Percentiles rank a stretch among this genome's conserved stretches.
These are phyloP conservation scores for Kurtzmaniella quercitrusa DNA, from an alignment of 1,139 yeast species.

Conservation along the genomic window DNA sequence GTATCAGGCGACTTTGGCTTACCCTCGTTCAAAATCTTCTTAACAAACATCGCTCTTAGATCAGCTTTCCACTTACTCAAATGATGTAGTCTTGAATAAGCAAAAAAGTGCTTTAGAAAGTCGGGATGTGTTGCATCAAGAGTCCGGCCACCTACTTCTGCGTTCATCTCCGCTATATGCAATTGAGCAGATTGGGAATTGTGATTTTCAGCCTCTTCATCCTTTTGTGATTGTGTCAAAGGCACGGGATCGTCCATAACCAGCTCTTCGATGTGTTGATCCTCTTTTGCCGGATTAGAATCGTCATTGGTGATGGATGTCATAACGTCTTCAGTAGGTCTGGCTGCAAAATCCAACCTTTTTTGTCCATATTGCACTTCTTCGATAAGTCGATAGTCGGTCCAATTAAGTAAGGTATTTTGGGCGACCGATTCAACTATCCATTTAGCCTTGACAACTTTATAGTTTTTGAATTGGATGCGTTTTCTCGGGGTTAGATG, in stretches of 20 bases:
- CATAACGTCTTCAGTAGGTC: not conserved
- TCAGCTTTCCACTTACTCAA: constrained; percentile 84
- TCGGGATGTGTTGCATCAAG: constrained; percentile 74
- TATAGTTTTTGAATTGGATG: constrained; percentile 59
- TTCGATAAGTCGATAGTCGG: constrained; percentile 52
- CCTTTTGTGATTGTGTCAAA: constrained; percentile 7
- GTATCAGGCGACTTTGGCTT: constrained; percentile 4
- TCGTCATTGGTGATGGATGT: not conserved
- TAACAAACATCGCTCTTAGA: constrained; percentile 56
- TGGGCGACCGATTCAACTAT: constrained; percentile 57
- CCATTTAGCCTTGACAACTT: constrained; percentile 85
- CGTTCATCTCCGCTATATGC: constrained; percentile 5
- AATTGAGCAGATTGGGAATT: constrained; percentile 6
- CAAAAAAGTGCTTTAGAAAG: constrained; percentile 67
- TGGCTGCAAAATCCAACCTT: constrained; percentile 23
- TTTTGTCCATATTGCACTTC: constrained; percentile 50
- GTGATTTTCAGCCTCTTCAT: constrained; percentile 7
- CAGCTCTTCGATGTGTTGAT: constrained; percentile 9
- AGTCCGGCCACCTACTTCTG: constrained; percentile 12
- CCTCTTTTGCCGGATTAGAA: constrained; percentile 5
- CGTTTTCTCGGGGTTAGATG: constrained; percentile 73
- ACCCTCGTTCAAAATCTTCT: constrained; percentile 28
- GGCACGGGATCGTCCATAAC: constrained; percentile 4
- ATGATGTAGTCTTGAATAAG: constrained; percentile 83
- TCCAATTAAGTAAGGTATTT: constrained; percentile 60